Evolutionary conservation across 306 rosid genomes (phyloP), one percentile per base, ranked within the genome.

Genomic region (Vigna radiata): DNA sequence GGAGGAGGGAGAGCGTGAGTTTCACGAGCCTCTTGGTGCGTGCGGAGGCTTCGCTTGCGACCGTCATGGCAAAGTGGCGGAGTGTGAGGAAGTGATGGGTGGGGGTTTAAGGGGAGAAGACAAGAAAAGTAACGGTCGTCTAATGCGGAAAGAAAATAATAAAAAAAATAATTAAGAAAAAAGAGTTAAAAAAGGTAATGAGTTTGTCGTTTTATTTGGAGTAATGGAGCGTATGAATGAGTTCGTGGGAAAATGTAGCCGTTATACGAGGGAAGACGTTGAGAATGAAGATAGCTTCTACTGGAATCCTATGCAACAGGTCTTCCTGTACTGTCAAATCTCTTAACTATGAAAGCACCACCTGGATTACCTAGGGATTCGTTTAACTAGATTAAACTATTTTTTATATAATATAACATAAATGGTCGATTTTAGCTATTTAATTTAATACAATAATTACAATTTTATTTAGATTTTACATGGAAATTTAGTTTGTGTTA

Each of bases 1-100:
- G 85, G 84, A 96, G 86, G 62, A 96, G 86, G 0, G 90, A 74
- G 73, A 89, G 66, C 46, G 91, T 81, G 53, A 91, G 78, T 86
- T 91, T 92, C 72, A 96, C 14, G 59, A 92, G 80, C 75, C 80
- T 88, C 89, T 81, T 81, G 85, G 96, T 78, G 47, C 79, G 91
- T 64, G 85, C 37, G 1, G 92, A 63, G 78, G 97, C 92, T 15
- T 48, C 82, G 47, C 73, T 58, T 11, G 82, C 88, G 73, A 82
- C 89, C n/a, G 91, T 85, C 99, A 93, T 96, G 77, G 78, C 78
- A 58, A 15, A 49, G 73, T 11, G 74, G 43, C 17, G 63, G 49
- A 44, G 49, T 11, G 49, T 3, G 48, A 47, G 53, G 2, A 19
- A 53, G 68, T 63, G 25, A 39, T 50, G 33, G 2, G 0, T 52